Conservation (phyloP, 163 green algal genomes). For the Scenedesmus sp. region DNA sequence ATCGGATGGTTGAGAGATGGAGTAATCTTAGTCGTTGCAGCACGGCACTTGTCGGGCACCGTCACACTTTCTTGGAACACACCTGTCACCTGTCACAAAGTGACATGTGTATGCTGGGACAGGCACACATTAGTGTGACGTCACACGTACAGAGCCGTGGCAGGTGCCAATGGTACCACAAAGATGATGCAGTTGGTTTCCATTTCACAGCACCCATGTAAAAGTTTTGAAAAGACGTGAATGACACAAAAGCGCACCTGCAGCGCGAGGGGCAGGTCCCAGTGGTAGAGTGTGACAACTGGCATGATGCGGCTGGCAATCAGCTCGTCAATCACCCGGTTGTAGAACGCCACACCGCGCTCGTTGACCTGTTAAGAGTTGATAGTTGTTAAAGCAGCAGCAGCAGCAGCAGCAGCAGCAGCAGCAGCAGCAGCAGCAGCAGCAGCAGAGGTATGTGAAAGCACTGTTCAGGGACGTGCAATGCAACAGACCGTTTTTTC, state of each 20-base stretch:
- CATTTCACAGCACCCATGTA: background rate
- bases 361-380: constrained; percentile 59
- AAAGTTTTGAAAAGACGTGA: background rate
- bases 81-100: too few relatives aligned
- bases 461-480: too few relatives aligned
- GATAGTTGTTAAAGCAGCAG: background rate
- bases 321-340: constrained; percentile 73
- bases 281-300: constrained; percentile 73
- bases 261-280: constrained; percentile 68
- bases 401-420: background rate
- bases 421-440: too few relatives aligned
- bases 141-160: background rate
- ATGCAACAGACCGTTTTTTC: too few relatives aligned
- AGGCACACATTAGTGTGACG: background rate
- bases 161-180: background rate
- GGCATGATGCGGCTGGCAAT: constrained; percentile 73
- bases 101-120: too few relatives aligned
- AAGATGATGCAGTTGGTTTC: too few relatives aligned
- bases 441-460: too few relatives aligned
- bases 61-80: too few relatives aligned
- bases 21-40: too few relatives aligned
- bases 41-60: background rate
- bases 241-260: constrained; percentile 13
- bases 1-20: too few relatives aligned
- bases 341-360: constrained; percentile 78